Conservation (phyloP, 2,329 filamentous ascomycete genomes). For the Colletotrichum sp. region DNA sequence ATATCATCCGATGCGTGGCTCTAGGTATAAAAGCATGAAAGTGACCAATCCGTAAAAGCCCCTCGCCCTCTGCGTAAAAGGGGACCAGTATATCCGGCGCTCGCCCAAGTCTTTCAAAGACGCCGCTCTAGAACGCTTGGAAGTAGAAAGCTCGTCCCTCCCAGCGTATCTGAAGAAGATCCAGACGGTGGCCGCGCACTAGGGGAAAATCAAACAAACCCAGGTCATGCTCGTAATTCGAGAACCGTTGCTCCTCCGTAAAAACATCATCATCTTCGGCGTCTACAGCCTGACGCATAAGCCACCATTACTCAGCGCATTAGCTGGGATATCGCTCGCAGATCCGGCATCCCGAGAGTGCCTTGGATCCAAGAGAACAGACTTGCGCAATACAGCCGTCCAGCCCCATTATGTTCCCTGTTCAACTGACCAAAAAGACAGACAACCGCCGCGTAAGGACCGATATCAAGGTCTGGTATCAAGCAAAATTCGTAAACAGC, state of each 20-base stretch:
- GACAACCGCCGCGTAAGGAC: conserved; percentile 9
- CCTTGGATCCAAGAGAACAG: not conserved
- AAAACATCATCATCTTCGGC: conserved; percentile 1
- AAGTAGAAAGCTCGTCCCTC: not conserved
- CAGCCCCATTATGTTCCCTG: not conserved
- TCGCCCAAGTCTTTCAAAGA: not conserved
- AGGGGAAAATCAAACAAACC: not conserved
- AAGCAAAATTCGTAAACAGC: conserved; percentile 18
- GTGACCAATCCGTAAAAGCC: not conserved
- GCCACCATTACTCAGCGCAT: conserved; percentile 1
- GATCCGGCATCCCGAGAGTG: not conserved
- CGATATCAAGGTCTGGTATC: conserved; percentile 20
- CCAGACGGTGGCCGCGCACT: not conserved
- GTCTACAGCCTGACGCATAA: not conserved
- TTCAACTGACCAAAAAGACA: not conserved
- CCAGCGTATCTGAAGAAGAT: not conserved
- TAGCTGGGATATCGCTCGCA: not conserved
- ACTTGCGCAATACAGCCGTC: not conserved
- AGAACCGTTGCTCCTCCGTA: not conserved
- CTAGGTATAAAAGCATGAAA: conserved; percentile 10
- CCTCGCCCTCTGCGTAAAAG: not conserved
- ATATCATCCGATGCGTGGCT: conserved; percentile 13
- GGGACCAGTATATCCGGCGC: not conserved
- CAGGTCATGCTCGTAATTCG: conserved; percentile 5
- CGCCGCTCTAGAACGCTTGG: not conserved